Base-by-base conservation (phyloP, 345 rosid genomes). In the Conringia planisiliqua region DNA sequence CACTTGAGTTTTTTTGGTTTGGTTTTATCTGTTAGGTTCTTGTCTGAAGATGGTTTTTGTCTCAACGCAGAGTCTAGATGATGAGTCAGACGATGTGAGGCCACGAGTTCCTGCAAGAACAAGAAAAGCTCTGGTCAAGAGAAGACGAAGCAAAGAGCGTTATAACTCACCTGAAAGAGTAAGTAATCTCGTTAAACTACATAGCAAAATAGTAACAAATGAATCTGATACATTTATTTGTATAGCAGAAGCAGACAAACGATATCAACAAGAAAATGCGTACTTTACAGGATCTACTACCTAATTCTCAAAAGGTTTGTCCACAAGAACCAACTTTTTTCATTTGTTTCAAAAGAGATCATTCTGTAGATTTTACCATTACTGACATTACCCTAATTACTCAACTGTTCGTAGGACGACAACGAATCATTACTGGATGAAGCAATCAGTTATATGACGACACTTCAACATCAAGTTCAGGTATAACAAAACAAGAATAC, bases 241-340 rank as follows among this genome's bases (percentile, higher is more conserved):
- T 72, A n/a, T 62, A 9, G 38, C 68, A 93, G 98, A 83, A 61
- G 51, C 78, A 89, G 75, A 82, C 90, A 78, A 79, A 71, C 27
- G 79, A 85, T 36, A 85, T 88, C 84, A 83, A 85, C 78, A 82
- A 91, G 85, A 93, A 78, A 80, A 81, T 93, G 87, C 87, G 88
- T 6, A 77, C 80, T 33, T 69, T 93, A 73, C 86, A 84, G 70
- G 81, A 87, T 65, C 89, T 93, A 27, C 65, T 93, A 33, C 98
- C 98, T 20, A 84, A 89, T 46, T 82, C 86, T 70, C 72, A 76
- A 67, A 81, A 87, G 95, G 96, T 89, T 44, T 39, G 56, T 35
- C 35, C 62, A 71, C 18, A 39, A 17, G 20, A 51, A 68, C 2
- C 47, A 61, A 61, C 29, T 10, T 43, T 56, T 56, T 43, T 52